phyloP scores from a whole-genome alignment of 2,329 filamentous ascomycete genomes.

The Penicillium fuscoglaucum region DNA sequence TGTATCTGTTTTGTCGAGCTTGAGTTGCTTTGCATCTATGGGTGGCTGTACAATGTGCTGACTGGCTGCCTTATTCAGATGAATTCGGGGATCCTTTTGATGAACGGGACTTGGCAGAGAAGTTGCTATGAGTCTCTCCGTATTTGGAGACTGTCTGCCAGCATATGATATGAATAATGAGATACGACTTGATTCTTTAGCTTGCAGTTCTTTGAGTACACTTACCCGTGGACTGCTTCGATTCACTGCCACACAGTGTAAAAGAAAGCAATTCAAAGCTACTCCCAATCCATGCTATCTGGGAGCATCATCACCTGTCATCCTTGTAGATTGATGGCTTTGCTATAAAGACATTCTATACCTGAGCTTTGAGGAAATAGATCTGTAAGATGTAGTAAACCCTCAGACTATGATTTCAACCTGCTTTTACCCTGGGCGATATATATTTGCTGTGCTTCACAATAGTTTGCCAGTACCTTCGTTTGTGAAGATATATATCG shows the following conservation, averaged over 20 bases:
- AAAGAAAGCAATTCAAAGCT: too few species aligned
- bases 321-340: background rate
- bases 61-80: constrained; percentile 30
- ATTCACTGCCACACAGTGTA: background rate
- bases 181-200: constrained; percentile 20
- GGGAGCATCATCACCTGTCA: background rate
- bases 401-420: background rate
- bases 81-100: constrained; percentile 51
- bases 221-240: background rate
- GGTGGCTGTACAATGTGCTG: background rate
- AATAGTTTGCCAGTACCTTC: background rate
- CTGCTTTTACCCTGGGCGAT: background rate
- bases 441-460: too few species aligned
- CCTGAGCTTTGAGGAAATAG: background rate
- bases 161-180: constrained; percentile 29
- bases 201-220: background rate
- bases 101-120: constrained; percentile 40
- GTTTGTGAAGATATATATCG: background rate
- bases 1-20: background rate
- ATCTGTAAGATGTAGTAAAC: background rate
- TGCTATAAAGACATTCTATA: background rate
- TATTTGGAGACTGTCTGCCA: constrained; percentile 4
- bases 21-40: background rate
- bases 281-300: background rate
- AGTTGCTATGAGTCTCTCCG: constrained; percentile 16